Evolutionary conservation across 73 alveolate species (phyloP).

Genomic region (Stentor coeruleus): DNA sequence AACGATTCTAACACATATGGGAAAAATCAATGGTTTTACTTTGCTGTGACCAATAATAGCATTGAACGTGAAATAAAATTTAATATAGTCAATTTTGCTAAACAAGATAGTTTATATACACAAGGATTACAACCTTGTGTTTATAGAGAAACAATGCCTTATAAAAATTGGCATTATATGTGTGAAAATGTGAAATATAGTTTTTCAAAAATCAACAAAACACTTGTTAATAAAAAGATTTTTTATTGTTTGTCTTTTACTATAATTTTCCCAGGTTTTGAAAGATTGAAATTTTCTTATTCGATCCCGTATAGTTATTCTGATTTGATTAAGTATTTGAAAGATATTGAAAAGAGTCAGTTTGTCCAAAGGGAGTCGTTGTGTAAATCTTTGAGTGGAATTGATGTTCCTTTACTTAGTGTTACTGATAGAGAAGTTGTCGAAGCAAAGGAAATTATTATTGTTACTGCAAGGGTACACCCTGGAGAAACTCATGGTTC

Average conservation of each 20-base stretch:
- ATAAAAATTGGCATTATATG: too few relatives aligned
- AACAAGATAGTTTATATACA: conserved; percentile 62
- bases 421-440: conserved; percentile 41
- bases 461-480: conserved; percentile 71
- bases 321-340: conserved; percentile 16
- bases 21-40: conserved; percentile 79
- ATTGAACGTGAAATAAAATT: conserved; percentile 49
- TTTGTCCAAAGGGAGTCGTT: conserved; percentile 17
- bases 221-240: not conserved
- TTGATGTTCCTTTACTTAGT: not conserved
- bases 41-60: conserved; percentile 56
- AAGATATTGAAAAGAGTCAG: not conserved
- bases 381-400: conserved; percentile 27
- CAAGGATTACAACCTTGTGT: conserved; percentile 53
- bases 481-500: conserved; percentile 80
- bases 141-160: not conserved
- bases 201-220: not conserved
- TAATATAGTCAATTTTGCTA: conserved; percentile 83
- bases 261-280: conserved; percentile 43
- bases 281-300: conserved; percentile 71
- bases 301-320: conserved; percentile 85
- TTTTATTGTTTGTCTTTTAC: conserved; percentile 46
- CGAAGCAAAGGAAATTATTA: conserved; percentile 44
- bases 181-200: too few relatives aligned
- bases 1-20: conserved; percentile 83